Base-by-base conservation (phyloP, 1,284 basidiomycete genomes). In the Trichosporon asahii region DNA sequence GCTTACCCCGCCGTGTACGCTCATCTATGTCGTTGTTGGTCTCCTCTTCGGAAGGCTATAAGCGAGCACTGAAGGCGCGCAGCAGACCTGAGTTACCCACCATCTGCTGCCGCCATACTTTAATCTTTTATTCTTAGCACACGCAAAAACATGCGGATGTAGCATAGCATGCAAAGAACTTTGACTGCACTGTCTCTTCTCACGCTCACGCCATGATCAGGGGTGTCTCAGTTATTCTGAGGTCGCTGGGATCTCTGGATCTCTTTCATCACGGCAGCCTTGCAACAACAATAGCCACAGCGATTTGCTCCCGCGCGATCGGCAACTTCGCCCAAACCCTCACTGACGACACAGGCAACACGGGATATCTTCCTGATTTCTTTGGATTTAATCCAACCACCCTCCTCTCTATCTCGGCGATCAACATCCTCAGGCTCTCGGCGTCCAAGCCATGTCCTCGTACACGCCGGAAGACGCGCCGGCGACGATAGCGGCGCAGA, bases 1-100 rank as follows among this genome's bases (percentile, higher is more conserved):
- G 27, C 85, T 94, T 67, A 94, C 93, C 0, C 92, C 94, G 2
- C 91, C 91, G 1, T 90, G 90, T 35, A 92, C 90, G 64, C 89
- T 94, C 70, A 77, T 87, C 21, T 91, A 89, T 78, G 90, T 94
- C 63, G 87, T 94, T 64, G 78, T 93, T 18, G 92, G 91, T 0
- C 82, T 94, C 64, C 68, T 82, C 53, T 79, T 85, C 53, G 78
- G 81, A 3, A 70, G 78, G 65, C 73, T 84, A 66, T 84, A 77
- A 23, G 18, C n/a, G 5, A 21, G 15, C 21, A 18, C 7, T n/a
- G 6, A 3, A 1, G 15, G 44, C 15, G 44, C 3, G 31, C 44
- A 18, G 21, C 49, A 23, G 23, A 53, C 21, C 9, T 18, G 49
- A 53, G 49, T 2, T 49, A 23, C n/a, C 49, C 21, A 21, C 49